phyloP scores from a whole-genome alignment of 2,329 filamentous ascomycete species.

The Clarireedia paspali region DNA sequence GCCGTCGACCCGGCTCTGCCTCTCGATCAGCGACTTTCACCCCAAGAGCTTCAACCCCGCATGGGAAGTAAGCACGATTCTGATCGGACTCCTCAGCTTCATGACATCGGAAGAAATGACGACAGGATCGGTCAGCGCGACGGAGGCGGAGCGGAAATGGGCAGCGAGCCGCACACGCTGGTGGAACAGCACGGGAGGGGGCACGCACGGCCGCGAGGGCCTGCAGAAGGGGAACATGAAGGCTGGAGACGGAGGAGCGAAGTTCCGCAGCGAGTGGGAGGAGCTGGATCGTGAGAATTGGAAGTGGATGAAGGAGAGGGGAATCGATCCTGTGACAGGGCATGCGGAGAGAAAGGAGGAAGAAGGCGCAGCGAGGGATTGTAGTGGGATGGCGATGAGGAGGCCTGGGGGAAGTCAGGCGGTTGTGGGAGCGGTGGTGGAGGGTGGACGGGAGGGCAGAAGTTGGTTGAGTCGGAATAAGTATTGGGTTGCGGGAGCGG shows the following conservation, averaged over 20 bases:
- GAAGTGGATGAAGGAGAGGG: conserved; percentile 81
- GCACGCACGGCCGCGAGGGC: conserved; percentile 26
- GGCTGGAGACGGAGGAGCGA: conserved; percentile 83
- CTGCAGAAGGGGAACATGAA: conserved; percentile 71
- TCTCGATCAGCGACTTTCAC: conserved; percentile 96
- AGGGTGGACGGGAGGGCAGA: conserved; percentile 70
- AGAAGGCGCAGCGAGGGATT: conserved; percentile 40
- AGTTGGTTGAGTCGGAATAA: conserved; percentile 79
- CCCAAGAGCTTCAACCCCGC: conserved; percentile 97
- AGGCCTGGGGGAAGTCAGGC: conserved; percentile 50
- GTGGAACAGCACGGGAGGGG: conserved; percentile 94
- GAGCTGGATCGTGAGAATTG: conserved; percentile 85
- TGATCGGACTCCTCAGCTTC: conserved; percentile 89
- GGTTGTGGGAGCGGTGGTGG: conserved; percentile 59
- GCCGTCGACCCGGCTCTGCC: conserved; percentile 81
- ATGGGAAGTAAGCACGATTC: conserved; percentile 95
- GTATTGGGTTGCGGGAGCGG: conserved; percentile 59
- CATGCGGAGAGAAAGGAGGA: conserved; percentile 44
- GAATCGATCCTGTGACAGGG: conserved; percentile 72
- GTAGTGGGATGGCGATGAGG: conserved; percentile 56
- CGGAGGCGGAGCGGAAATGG: conserved; percentile 67
- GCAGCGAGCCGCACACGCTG: conserved; percentile 74
- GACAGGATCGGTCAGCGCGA: conserved; percentile 77
- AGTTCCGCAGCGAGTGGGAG: conserved; percentile 84
- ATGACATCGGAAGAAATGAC: conserved; percentile 99